Evolutionary conservation across 2,329 filamentous ascomycete genomes (phyloP), one percentile per base, ranked within the genome.

Genomic region (Onygenales sp.): DNA sequence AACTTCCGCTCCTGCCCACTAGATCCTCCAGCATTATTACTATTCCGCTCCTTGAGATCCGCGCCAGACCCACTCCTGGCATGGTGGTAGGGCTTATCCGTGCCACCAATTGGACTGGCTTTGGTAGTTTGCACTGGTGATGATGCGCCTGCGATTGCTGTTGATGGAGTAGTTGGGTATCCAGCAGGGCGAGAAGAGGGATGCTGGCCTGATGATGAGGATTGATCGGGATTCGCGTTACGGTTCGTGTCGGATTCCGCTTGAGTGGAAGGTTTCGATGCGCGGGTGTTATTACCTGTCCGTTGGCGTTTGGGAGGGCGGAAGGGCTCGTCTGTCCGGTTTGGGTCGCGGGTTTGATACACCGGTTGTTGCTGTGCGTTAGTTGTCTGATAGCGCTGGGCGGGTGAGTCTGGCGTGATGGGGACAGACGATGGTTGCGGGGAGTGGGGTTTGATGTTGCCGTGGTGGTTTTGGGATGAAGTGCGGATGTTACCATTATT

Each of bases 221-320:
- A 14, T 32, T 37, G 40, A 9, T 36, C 42, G 9, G 42, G 50
- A 17, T 32, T 44, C 32, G 33, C 11, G 42, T 6, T 39, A n/a
- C 33, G 17, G 46, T 21, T 31, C 10, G 17, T 3, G 34, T 8
- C 5, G 17, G 21, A 14, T 49, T 54, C 53, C 17, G 33, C 32
- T 42, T 37, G 54, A 37, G 51, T 43, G 4, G 53, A 45, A 33
- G 40, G 33, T 8, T 17, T 46, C 5, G 37, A 17, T 5, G 34
- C 8, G 13, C 14, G 27, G 39, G 11, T 43, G 32, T 7, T 21
- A 37, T 53, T 49, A 31, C 50, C 49, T 17, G 51, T 55, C 11
- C 57, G 56, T 44, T 17, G 49, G 10, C 57, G 55, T 50, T 59
- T 59, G 8, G 50, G 47, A 2, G 57, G 40, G 10, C 55, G 46